Evolutionary conservation across 1,139 yeast species (phyloP), one percentile per base, ranked within the genome.

Genomic region (Hyphopichia wangnamkhiaoensis): DNA sequence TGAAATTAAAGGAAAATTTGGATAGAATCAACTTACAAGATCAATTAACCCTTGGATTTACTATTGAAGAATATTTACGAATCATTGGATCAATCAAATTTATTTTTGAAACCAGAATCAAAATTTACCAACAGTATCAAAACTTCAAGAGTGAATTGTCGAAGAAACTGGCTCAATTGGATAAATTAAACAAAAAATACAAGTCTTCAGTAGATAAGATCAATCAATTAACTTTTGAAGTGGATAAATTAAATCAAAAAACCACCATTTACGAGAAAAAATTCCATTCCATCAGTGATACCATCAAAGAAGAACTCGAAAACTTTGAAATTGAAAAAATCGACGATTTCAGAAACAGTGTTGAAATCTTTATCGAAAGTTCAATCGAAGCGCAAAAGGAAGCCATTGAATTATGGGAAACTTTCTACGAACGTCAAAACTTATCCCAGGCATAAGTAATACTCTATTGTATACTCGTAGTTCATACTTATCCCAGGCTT

Each of bases 351-450:
- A 78, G 96, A 54, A 87, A 88, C 54, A 79, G 91, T 46, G 89
- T 93, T 42, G 99, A 93, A 63, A 83, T 91, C 17, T 91, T 82
- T 53, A 76, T 95, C 55, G 98, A 94, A 61, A 81, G 94, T 43
- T 81, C 95, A 18, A 87, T 91, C 37, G 98, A 93, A 63, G 77
- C 93, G 14, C 98, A 93, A 60, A 94, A 93, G 65, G 97, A 90
- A 59, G 82, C 93, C 25, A 93, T 93, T 50, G 98, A 93, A 62
- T 63, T 88, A 24, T 93, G 97, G 95, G 98, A 93, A 63, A 86
- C 96, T 0, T 93, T 86, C 52, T 84, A 83, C 53, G 82, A 79
- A 46, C 57, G 71, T 26, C 73, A 71, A 42, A 53, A 59, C 30
- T 56, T 71, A 38, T 63, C 61, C 8, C 40, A 46, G 33, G 54